Evolutionary conservation across 2,329 filamentous ascomycete genomes (phyloP), one percentile per base, ranked within the genome.

Genomic region (Colletotrichum endophyticum): DNA sequence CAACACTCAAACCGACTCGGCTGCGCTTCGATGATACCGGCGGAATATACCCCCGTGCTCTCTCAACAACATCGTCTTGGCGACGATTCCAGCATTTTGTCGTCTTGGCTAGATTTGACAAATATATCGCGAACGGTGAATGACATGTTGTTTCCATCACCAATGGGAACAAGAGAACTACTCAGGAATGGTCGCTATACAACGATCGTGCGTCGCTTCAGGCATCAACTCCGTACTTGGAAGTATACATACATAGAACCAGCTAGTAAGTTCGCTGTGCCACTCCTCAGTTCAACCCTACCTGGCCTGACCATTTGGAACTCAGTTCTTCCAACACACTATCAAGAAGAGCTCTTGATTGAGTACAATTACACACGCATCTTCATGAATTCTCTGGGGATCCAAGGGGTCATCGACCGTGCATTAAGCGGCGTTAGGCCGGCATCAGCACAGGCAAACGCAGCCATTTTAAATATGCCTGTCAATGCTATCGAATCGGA

Each of bases 371-470:
- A 86, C 64, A 82, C 86, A 3, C 80, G 85, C 3, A 84, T 86
- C 19, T 87, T 86, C 70, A 85, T 85, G 53, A 88, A 88, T 63
- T 87, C 85, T 0, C 85, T 91, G 8, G 89, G 89, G 4, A 89
- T 91, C 82, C 90, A 91, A 80, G 90, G 90, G 4, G 87, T 91
- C 5, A 89, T 91, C 5, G 89, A 91, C 75, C 87, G 89, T n/a
- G 87, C 86, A 2, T 82, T 89, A 7, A 82, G 83, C 15, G 83
- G 11, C 25, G 19, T 57, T 27, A 13, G n/a, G 12, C 53, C 11
- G 19, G 25, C 8, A 57, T 22, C 53, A 85, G 36, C 36, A 44
- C 36, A 44, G 36, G 77, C 80, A 70, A 78, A 80, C 69, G 32
- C 79, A 66, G 79, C 84, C 62, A 53, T 87, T 81, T 30, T 32